phyloP scores from a whole-genome alignment of 2,329 filamentous ascomycete species.

The Ceratocystis ficicola region DNA sequence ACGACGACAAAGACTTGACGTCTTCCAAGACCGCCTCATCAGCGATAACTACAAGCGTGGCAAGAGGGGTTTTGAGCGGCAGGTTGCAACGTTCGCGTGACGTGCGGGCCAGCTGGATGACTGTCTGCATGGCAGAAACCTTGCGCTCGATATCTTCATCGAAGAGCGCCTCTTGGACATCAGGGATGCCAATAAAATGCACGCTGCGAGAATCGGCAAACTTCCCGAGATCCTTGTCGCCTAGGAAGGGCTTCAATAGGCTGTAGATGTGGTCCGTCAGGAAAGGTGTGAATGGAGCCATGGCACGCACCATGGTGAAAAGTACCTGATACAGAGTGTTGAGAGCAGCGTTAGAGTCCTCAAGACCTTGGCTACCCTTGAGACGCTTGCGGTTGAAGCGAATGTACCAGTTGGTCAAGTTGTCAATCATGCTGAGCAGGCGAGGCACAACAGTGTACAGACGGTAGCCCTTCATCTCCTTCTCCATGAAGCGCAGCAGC shows the following conservation, averaged over 20 bases:
- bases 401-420: constrained; percentile 88
- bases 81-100: constrained; percentile 68
- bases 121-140: constrained; percentile 74
- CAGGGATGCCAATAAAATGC: constrained; percentile 75
- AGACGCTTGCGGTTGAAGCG: constrained; percentile 73
- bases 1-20: constrained; percentile 63
- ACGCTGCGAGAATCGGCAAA: constrained; percentile 64
- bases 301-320: constrained; percentile 66
- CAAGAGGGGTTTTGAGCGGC: constrained; percentile 71
- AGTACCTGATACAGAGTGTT: constrained; percentile 82
- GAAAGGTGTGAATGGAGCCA: constrained; percentile 84
- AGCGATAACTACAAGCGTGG: constrained; percentile 72
- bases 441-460: constrained; percentile 75
- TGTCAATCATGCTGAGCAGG: constrained; percentile 65
- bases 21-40: constrained; percentile 63
- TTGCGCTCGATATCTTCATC: constrained; percentile 66
- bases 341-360: constrained; percentile 69
- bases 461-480: constrained; percentile 73
- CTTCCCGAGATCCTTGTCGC: constrained; percentile 43
- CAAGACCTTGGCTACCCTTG: constrained; percentile 56
- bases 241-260: constrained; percentile 65
- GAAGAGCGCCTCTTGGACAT: constrained; percentile 69
- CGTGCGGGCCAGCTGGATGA: constrained; percentile 72
- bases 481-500: constrained; percentile 78
- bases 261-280: constrained; percentile 80